Evolutionary conservation across 371 early-diverging fungal species (phyloP).

Genomic region (Apophysomyces elegans): DNA sequence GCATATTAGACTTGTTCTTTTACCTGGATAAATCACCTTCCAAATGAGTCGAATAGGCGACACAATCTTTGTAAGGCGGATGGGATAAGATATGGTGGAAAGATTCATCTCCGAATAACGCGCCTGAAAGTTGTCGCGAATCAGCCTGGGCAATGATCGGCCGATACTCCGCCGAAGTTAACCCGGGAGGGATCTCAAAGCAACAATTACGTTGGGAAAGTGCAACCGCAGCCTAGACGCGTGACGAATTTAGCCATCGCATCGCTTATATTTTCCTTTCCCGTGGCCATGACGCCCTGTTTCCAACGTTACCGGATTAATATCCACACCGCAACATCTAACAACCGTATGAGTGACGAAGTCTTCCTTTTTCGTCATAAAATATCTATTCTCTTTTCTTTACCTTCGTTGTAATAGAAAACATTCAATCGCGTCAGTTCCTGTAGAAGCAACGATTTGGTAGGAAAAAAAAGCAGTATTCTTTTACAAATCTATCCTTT

Average conservation of each 20-base stretch:
- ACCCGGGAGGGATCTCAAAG: constrained; percentile 75
- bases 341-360: constrained; percentile 1
- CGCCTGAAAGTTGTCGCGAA: constrained; percentile 63
- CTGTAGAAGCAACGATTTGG: constrained; percentile 22
- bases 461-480: not conserved
- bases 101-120: constrained; percentile 63
- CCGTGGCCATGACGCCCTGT: not conserved
- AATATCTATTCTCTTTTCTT: not conserved
- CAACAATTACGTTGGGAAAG: constrained; percentile 86
- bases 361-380: too few species aligned
- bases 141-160: constrained; percentile 86
- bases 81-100: constrained; percentile 91
- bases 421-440: constrained; percentile 92
- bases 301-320: constrained; percentile 72
- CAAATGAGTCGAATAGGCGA: constrained; percentile 73
- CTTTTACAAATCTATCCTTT: not conserved
- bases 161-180: constrained; percentile 76
- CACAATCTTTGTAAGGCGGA: constrained; percentile 95
- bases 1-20: not conserved
- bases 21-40: constrained; percentile 82
- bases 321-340: constrained; percentile 85
- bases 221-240: constrained; percentile 72
- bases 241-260: not conserved
- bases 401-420: constrained; percentile 81
- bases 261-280: too few species aligned